Conservation (phyloP, 345 rosid species). For the Mercurialis annua region DNA sequence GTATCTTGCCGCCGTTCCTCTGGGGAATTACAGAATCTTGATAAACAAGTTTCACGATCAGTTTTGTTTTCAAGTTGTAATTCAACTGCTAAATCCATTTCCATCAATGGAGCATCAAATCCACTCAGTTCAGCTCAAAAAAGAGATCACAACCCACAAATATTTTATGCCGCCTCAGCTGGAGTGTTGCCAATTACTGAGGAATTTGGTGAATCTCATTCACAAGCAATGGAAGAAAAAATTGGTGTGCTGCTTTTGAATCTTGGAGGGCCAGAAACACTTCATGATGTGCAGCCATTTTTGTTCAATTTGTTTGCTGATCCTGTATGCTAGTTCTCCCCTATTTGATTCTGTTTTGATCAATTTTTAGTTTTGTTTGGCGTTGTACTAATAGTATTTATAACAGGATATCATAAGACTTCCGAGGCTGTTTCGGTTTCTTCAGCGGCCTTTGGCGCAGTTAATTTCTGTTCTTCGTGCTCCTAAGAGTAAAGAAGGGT, state of each 20-base stretch:
- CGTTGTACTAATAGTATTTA: neutral
- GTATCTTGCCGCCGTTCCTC: constrained; percentile 18
- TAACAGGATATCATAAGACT: constrained; percentile 84
- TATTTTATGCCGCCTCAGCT: constrained; percentile 27
- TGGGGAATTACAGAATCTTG: constrained; percentile 17
- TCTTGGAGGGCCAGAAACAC: constrained; percentile 85
- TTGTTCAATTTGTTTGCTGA: constrained; percentile 90
- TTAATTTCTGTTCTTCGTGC: constrained; percentile 81
- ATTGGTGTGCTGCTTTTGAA: constrained; percentile 83
- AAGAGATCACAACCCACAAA: constrained; percentile 38
- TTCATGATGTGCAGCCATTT: constrained; percentile 82
- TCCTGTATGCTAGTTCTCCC: constrained; percentile 49
- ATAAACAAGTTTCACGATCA: constrained; percentile 18
- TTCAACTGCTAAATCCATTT: constrained; percentile 12
- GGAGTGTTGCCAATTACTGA: constrained; percentile 39
- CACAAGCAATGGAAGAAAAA: constrained; percentile 51
- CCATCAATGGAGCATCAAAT: constrained; percentile 15
- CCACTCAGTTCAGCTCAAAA: constrained; percentile 17
- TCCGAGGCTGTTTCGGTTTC: constrained; percentile 80
- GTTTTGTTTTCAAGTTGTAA: constrained; percentile 15
- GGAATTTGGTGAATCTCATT: constrained; percentile 22
- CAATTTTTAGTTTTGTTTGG: neutral
- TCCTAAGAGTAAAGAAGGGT: constrained; percentile 90
- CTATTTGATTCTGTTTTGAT: neutral
- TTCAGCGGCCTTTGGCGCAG: constrained; percentile 71